Evolutionary conservation across 352 stramenopile species (phyloP), one percentile per base, ranked within the genome.

Genomic region (Elongisporangium anandrum): DNA sequence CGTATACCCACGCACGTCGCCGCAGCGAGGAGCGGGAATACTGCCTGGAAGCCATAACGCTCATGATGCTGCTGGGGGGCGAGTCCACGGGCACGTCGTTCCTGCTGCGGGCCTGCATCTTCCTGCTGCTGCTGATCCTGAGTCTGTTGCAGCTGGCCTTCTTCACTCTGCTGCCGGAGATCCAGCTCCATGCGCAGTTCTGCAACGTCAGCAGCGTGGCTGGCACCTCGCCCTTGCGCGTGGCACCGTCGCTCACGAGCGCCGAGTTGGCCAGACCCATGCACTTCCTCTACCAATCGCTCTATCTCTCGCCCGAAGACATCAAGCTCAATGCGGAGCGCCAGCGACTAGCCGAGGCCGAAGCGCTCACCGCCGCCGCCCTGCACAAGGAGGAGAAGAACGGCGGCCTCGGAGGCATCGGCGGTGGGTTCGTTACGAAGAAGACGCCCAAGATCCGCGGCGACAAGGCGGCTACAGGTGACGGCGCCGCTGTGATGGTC

Each of bases 251-350:
- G 20, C 54, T 61, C 50, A 90, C 77, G 20, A 87, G 75, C 48
- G 38, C 48, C 16, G 77, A 85, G 69, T 66, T 93, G 26, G 23
- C 57, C 51, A 68, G 80, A 53, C 84, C 84, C 29, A 77, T 93
- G 75, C 73, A 75, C 24, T 63, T 90, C 38, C 72, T 93, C 48
- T 93, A 91, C 59, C 79, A 88, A 59, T 93, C 81, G 65, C 69
- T 93, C 7, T 93, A 80, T 58, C 61, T 91, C 9, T 90, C 81
- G 4, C 81, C 84, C 4, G 56, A 69, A 5, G 81, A 90, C 47
- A 72, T 91, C 24, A 67, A 64, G 16, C 53, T 67, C 15, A 71
- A 81, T 13, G 68, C 81, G 54, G 79, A 81, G 51, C 34, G 13
- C 34, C 69, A 80, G 52, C 61, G 63, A 49, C 52, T 68, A 26